Evolutionary conservation across 192 early-diverging fungal genomes (phyloP), one percentile per base, ranked within the genome.

Genomic region (Phlyctochytrium bullatum): DNA sequence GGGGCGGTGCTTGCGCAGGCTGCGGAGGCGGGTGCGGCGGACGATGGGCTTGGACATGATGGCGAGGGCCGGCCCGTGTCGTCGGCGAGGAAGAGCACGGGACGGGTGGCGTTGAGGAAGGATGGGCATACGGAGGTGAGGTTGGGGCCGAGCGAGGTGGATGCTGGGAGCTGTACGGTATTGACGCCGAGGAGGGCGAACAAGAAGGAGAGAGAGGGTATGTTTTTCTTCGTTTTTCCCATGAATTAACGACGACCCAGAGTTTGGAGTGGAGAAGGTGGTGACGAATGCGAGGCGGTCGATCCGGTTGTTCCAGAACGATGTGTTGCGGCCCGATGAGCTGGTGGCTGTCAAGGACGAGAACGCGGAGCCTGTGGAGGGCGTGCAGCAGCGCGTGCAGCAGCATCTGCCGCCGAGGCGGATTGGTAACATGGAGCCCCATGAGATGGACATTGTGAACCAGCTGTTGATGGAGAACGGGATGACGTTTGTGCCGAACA

Each of bases 201-300:
- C 34, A 54, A 59, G 56, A 64, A 64, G 62, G 69, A 71, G 62
- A 71, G 63, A 36, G 62, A 66, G 24, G 54, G 65, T 66, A 12
- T 24, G 34, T 32, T 32, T 62, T 25, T 66, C 25, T 53, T 3
- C 54, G 31, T n/a, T 23, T 59, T 36, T 68, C 4, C 20, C 25
- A 25, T 58, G 40, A 58, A 28, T n/a, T 12, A 61, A 34, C 61
- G 6, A 10, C n/a, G 20, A 24, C 35, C 50, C 20, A 69, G 61
- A 52, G 27, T 54, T 71, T 6, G 69, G 69, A 14, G 69, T 71
- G 3, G 62, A 71, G 34, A 64, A 60, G 27, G 69, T 71, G 54
- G 69, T 71, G 17, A 71, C 69, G 12, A 71, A 71, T 58, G 69
- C 69, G 16, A 36, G 69, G 3, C 25, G 69, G 3, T 71, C 69